Evolutionary conservation across 73 alveolate species (phyloP), one percentile per base, ranked within the genome.

Genomic region (Paramecium tetraurelia): DNA sequence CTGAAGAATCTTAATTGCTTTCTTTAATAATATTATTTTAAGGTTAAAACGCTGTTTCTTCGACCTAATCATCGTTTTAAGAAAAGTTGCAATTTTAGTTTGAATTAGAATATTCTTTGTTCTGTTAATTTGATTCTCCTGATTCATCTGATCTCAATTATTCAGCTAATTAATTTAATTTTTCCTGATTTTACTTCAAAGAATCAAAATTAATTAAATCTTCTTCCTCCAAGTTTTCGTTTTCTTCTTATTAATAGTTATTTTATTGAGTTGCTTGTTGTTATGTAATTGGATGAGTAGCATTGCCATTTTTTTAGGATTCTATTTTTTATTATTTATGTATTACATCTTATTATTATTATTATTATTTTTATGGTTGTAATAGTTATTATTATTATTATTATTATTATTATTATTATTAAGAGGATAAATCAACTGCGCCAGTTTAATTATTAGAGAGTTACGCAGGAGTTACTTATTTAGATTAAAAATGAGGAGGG

Each of bases 121-220:
- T 18, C 5, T 68, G 50, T 1, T 14, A 5, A 75, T 10, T 44
- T 35, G 58, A 36, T 31, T 40, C 57, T 18, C 46, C 90, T 14
- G 90, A 80, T 63, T 31, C 84, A 2, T 80, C 90, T 10, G 90
- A 80, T 80, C 35, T n/a, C 18, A 22, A 80, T 44, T 80, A n/a
- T 43, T 80, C 21, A 6, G 75, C 90, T 44, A 80, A n/a, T 22
- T 80, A 14, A 24, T 80, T 80, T 7, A 80, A 24, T 24, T 18
- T 48, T 18, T 80, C 90, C 21, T 80, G 18, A 80, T 80, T 80
- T 48, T 35, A 24, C 20, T 43, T 40, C 27, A 80, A 80, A 21
- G 24, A 24, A 20, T 80, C 43, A 43, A 80, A 18, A 80, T 80
- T 80, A 18, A 57, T 4, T 9, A 20, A 21, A 48, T 80, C 90